phyloP scores from a whole-genome alignment of 2,329 filamentous ascomycete genomes.

The Zymoseptoria tritici region DNA sequence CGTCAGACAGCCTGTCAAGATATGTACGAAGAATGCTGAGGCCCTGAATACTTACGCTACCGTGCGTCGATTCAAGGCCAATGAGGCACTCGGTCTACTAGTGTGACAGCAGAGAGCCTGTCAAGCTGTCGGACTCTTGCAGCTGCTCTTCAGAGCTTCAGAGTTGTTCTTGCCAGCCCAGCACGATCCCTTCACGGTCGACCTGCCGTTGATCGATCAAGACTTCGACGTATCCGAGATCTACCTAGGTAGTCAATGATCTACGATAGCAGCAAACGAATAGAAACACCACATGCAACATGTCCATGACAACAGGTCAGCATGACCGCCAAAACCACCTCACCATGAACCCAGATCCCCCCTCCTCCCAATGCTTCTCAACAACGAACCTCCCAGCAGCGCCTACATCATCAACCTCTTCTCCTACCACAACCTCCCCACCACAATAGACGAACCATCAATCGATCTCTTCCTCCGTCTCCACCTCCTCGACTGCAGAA shows the following conservation, averaged over 20 bases:
- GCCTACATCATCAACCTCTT: background rate
- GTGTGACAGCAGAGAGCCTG: background rate
- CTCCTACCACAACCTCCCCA: background rate
- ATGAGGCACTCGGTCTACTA: background rate
- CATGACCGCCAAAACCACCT: background rate
- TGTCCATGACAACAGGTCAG: background rate
- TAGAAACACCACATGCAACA: background rate
- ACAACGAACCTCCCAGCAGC: background rate
- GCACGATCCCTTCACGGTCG: too few relatives aligned
- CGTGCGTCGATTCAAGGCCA: background rate
- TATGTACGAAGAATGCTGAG: too few relatives aligned
- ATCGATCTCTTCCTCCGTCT: background rate
- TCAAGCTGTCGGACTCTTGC: background rate
- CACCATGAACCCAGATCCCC: background rate
- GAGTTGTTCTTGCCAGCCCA: too few relatives aligned
- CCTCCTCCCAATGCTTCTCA: background rate
- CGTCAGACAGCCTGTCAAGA: too few relatives aligned
- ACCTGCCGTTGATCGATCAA: background rate
- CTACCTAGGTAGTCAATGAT: background rate
- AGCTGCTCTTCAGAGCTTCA: background rate
- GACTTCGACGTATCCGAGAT: background rate
- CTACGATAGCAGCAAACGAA: background rate
- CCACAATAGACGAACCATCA: background rate
- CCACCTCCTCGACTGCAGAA: background rate
- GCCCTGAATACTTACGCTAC: background rate